phyloP scores from a whole-genome alignment of 2,329 filamentous ascomycete species.

The Alternaria triticimaculans region DNA sequence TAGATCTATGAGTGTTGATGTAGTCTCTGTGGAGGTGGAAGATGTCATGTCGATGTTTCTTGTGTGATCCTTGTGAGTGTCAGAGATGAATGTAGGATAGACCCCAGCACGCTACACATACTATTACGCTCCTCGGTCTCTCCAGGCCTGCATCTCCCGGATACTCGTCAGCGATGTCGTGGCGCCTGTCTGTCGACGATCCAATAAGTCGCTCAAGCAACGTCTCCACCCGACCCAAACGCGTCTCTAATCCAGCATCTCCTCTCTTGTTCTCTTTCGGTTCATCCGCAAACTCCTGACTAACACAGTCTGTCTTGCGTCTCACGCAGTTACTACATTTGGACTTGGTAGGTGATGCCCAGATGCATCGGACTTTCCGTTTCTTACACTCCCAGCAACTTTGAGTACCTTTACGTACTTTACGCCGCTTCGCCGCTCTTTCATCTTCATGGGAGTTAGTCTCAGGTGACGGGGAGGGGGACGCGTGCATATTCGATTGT shows the following conservation, averaged over 20 bases:
- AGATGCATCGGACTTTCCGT: slow-evolving; percentile 34
- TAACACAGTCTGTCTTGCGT: slow-evolving; percentile 25
- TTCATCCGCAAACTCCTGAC: slow-evolving; percentile 28
- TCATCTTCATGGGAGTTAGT: background rate
- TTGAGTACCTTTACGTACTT: slow-evolving; percentile 48
- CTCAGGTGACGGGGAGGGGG: background rate
- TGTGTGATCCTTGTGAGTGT: background rate
- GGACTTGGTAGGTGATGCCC: slow-evolving; percentile 3
- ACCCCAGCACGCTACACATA: background rate
- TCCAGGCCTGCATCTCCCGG: background rate
- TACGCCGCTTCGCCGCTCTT: slow-evolving; percentile 25
- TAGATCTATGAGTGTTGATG: background rate
- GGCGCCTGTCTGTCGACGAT: background rate
- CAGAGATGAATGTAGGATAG: background rate
- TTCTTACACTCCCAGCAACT: slow-evolving; percentile 50
- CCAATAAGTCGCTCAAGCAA: slow-evolving; percentile 13
- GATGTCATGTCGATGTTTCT: background rate
- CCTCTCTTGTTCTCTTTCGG: background rate
- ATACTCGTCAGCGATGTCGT: background rate
- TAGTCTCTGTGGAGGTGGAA: background rate
- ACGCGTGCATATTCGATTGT: background rate
- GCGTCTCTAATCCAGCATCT: background rate
- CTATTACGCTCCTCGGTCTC: background rate
- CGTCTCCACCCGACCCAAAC: slow-evolving; percentile 4
- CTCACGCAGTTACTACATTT: slow-evolving; percentile 24